Evolutionary conservation across 2,329 filamentous ascomycete genomes (phyloP).

Genomic region (Zymoseptoria ardabiliae): DNA sequence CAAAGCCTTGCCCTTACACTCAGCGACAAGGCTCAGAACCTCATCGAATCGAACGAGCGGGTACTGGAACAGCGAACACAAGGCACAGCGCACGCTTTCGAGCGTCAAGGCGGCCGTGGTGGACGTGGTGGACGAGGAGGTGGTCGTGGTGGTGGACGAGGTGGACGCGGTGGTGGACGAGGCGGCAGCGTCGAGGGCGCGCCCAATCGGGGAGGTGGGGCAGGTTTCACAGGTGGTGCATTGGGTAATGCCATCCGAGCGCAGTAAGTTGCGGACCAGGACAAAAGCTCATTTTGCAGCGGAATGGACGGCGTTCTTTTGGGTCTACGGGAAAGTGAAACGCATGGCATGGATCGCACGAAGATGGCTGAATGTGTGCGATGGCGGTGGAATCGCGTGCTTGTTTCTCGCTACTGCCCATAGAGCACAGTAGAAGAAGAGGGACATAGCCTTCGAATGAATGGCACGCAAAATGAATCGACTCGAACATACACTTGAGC

Average conservation of each 20-base stretch:
- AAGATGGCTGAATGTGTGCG: not conserved
- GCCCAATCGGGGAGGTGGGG: constrained; percentile 67
- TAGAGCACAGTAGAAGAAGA: not conserved
- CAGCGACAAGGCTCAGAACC: constrained; percentile 88
- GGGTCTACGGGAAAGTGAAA: not conserved
- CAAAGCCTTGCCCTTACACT: constrained; percentile 92
- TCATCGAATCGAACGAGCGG: constrained; percentile 96
- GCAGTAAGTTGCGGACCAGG: constrained; percentile 25
- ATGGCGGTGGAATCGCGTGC: not conserved
- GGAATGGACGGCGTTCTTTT: not conserved
- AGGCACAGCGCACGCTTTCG: constrained; percentile 90
- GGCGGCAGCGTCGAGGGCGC: constrained; percentile 44
- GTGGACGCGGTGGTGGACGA: constrained; percentile 53
- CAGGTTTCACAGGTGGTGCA: constrained; percentile 75
- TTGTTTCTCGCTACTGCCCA: not conserved
- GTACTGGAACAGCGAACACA: constrained; percentile 95
- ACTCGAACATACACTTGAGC: not conserved
- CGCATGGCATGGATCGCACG: not conserved
- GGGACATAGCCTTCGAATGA: not conserved
- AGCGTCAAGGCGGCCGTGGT: constrained; percentile 75
- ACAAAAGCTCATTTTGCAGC: not conserved
- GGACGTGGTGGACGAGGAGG: constrained; percentile 57
- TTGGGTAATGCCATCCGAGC: constrained; percentile 53
- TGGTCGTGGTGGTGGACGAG: constrained; percentile 50
- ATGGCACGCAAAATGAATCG: not conserved